A percentile compares a stretch with the other conserved stretches of the same genome.
Conservation (phyloP, 2,329 filamentous ascomycete genomes). For the Lasiodiplodia theobromae region DNA sequence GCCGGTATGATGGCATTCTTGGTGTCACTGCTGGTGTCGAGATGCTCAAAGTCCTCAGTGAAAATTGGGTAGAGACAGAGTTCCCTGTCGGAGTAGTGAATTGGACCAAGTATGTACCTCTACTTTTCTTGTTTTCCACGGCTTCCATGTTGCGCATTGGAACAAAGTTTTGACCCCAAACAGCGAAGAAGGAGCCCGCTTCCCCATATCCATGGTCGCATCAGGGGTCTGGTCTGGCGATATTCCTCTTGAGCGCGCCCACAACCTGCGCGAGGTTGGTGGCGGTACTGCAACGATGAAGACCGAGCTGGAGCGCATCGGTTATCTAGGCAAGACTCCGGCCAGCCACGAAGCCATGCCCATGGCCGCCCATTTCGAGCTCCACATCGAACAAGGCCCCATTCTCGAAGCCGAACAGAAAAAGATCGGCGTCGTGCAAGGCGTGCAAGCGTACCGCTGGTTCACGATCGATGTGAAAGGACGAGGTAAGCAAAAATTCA, state of each 20-base stretch:
- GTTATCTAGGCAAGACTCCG: slow-evolving; percentile 68
- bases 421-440: slow-evolving; percentile 73
- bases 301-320: slow-evolving; percentile 73
- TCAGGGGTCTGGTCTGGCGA: slow-evolving; percentile 80
- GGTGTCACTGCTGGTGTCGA: slow-evolving; percentile 78
- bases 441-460: slow-evolving; percentile 80
- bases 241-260: slow-evolving; percentile 68
- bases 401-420: slow-evolving; percentile 70
- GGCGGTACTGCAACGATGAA: slow-evolving; percentile 68
- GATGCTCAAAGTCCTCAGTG: slow-evolving; percentile 71
- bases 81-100: slow-evolving; percentile 78
- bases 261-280: slow-evolving; percentile 68
- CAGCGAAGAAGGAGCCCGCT: slow-evolving; percentile 81
- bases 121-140: background rate
- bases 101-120: slow-evolving; percentile 70
- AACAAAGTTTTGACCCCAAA: background rate
- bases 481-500: slow-evolving; percentile 38
- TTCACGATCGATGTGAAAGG: slow-evolving; percentile 71
- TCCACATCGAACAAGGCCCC: slow-evolving; percentile 86
- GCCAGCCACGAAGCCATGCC: slow-evolving; percentile 67
- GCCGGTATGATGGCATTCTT: slow-evolving; percentile 78
- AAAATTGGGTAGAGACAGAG: slow-evolving; percentile 71
- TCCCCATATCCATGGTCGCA: slow-evolving; percentile 75
- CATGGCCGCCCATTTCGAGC: slow-evolving; percentile 79
- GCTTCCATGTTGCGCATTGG: background rate